Conservation (phyloP, 176 grass and related monocot species). For the Juncus effusus region DNA sequence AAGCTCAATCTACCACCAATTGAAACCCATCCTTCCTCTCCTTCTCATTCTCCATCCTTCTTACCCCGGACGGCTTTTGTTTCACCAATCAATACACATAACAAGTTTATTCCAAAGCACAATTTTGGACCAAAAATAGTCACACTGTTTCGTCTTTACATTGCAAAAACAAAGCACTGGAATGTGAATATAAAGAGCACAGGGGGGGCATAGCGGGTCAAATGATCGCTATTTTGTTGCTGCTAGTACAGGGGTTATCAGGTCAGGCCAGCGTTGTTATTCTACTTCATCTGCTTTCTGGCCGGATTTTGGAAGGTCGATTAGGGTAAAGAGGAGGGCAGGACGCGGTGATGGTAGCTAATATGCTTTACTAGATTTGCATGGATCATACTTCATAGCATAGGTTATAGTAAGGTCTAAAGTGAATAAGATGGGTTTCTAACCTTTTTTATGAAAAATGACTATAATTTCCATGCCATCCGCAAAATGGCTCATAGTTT, state of each 20-base stretch:
- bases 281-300: conserved; percentile 21
- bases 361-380: conserved; percentile 40
- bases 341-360: conserved; percentile 29
- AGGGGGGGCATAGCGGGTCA: conserved; percentile 9
- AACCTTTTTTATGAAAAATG: no score
- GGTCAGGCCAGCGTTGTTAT: background rate
- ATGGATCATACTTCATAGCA: background rate
- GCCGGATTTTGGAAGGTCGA: conserved; percentile 24
- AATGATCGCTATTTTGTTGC: conserved; percentile 1
- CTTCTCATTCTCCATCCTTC: conserved; percentile 27
- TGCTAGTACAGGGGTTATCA: no score
- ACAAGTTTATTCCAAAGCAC: background rate
- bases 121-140: background rate
- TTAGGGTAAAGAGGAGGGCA: conserved; percentile 8
- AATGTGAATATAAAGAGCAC: conserved; percentile 24
- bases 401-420: background rate
- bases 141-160: conserved; percentile 31
- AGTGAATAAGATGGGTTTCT: background rate
- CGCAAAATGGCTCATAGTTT: no score
- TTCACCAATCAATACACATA: conserved; percentile 34
- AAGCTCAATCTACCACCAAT: conserved; percentile 56
- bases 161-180: conserved; percentile 27
- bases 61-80: conserved; percentile 23
- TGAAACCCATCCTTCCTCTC: conserved; percentile 20
- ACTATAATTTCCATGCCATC: no score